Evolutionary conservation across 352 stramenopile genomes (phyloP).

Genomic region (Globisporangium spinosum): DNA sequence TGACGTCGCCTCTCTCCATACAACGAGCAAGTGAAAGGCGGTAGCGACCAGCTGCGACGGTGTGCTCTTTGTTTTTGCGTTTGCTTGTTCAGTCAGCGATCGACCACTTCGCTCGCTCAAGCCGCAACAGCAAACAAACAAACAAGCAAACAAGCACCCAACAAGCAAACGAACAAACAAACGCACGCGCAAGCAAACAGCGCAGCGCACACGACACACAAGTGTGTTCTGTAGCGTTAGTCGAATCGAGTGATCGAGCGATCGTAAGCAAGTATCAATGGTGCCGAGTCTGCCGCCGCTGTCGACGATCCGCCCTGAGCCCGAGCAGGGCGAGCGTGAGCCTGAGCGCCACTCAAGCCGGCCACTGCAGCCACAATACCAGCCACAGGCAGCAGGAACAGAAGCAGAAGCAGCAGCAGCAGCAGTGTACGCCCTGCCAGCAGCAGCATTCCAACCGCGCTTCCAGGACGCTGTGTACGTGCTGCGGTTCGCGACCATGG

Average conservation of each 20-base stretch:
- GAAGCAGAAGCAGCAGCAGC: background rate
- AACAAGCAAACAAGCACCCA: too few relatives aligned
- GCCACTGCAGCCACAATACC: background rate
- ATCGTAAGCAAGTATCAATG: background rate
- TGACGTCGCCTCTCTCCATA: too few relatives aligned
- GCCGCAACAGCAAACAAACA: too few relatives aligned
- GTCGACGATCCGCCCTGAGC: background rate
- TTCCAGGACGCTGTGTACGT: too few relatives aligned
- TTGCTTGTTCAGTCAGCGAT: too few relatives aligned
- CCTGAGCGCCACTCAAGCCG: background rate
- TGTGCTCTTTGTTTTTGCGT: too few relatives aligned
- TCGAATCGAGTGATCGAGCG: background rate
- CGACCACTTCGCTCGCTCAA: too few relatives aligned
- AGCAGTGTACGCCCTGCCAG: background rate
- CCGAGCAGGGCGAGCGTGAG: background rate
- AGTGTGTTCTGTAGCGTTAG: background rate
- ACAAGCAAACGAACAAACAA: background rate
- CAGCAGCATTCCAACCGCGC: background rate
- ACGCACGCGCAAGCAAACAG: background rate
- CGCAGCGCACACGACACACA: background rate
- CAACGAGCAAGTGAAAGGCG: too few relatives aligned
- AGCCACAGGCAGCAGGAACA: background rate
- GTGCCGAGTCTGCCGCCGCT: slow-evolving; percentile 2
- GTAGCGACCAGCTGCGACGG: too few relatives aligned
- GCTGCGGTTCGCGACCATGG: too few relatives aligned